A percentile compares a stretch with the other conserved stretches of the same genome.
These are phyloP conservation scores for Golubevia sp. DNA, from an alignment of 1,284 basidiomycete species.

Conservation along the genomic window DNA sequence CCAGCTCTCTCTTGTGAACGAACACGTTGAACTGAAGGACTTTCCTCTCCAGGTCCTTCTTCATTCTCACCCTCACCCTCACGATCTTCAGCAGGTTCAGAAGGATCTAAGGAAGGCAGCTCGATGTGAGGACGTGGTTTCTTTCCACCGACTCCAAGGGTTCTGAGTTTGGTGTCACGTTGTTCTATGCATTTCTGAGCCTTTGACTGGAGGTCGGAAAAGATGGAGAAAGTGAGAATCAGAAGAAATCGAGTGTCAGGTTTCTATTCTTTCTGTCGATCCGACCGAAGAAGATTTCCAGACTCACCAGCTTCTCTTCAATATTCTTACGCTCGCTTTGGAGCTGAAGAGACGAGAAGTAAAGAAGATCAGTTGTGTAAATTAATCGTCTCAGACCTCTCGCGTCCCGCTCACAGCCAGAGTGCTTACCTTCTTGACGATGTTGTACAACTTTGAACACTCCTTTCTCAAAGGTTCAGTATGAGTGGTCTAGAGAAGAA, in stretches of 20 bases:
- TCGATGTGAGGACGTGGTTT: not conserved
- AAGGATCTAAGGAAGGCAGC: not conserved
- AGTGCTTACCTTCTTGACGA: not conserved
- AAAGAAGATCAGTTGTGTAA: not conserved
- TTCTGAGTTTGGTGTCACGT: not conserved
- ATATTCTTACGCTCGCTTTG: not conserved
- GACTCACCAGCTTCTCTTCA: not conserved
- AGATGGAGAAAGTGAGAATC: no score
- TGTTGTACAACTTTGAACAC: not conserved
- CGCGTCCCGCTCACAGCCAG: no score
- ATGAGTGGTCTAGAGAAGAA: not conserved
- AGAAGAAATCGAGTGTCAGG: no score
- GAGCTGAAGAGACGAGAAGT: not conserved
- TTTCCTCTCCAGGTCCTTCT: not conserved
- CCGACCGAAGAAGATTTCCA: not conserved
- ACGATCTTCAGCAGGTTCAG: not conserved
- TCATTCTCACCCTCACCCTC: not conserved
- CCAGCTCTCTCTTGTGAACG: not conserved
- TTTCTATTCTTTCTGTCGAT: not conserved
- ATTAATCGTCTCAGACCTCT: no score
- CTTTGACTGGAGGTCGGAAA: not conserved
- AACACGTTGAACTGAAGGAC: not conserved
- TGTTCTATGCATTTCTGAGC: not conserved
- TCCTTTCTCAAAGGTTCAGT: not conserved
- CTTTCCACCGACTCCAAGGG: not conserved